Base-by-base conservation (phyloP, 2,329 filamentous ascomycete genomes). In the Cladophialophora immunda region DNA sequence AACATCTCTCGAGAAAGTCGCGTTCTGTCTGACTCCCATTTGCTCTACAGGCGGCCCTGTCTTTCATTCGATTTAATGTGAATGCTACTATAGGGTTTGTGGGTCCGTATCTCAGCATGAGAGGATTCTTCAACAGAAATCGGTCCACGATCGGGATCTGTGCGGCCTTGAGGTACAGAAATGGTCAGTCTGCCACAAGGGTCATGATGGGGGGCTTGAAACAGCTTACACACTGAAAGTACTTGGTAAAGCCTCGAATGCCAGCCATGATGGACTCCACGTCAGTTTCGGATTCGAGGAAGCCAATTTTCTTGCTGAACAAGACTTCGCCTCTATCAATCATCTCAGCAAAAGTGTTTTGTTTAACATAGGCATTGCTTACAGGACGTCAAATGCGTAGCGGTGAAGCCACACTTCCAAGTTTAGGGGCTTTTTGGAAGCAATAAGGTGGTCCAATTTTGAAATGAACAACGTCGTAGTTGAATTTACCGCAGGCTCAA, bases 401-500 rank as follows among this genome's bases (percentile, higher is more conserved):
- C 36, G 41, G 27, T 68, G 68, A 5, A 71, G 62, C 63, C 66
- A 71, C n/a, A 63, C 27, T 19, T 64, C 68, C 17, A 71, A 53
- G 22, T 70, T 58, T 5, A 61, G 50, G 2, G 57, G 38, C 17
- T 29, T 36, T 38, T 56, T 38, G 4, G 68, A 68, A 2, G 67
- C 67, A 8, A 81, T 83, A 70, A 84, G 90, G 1, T 81, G 79
- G 69, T 86, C 82, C 0, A 87, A 89, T 75, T 87, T 86, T 29
- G 83, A 78, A 8, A 94, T 84, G 76, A 93, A 93, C 1, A 91
- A 80, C 68, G 87, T 85, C 0, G 89, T 89, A 0, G 90, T 92
- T 70, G 88, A 90, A 75, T 93, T 90, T 36, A 94, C 91, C 32
- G 92, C 89, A 0, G 92, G 90, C 75, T 95, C 92, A 52, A 64